These are phyloP conservation scores for Macrolepiota dolichaula DNA, from an alignment of 768 basidiomycete genomes.

Conservation along the genomic window DNA sequence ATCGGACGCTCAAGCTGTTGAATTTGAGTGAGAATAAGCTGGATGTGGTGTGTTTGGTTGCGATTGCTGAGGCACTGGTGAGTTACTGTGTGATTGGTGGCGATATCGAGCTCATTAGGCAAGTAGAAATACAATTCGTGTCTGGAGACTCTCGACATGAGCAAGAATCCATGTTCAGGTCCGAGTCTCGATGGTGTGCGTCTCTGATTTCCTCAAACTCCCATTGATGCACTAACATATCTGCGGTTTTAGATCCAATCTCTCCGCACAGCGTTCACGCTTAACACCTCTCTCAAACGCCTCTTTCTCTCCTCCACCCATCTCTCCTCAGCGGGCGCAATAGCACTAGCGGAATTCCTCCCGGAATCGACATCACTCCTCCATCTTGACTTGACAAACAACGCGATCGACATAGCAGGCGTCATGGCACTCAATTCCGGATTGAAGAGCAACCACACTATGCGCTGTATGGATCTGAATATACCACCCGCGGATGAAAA, in stretches of 20 bases:
- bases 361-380: slow-evolving; percentile 85
- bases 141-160: slow-evolving; percentile 91
- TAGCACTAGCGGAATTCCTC: slow-evolving; percentile 93
- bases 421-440: slow-evolving; percentile 90
- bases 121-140: slow-evolving; percentile 46
- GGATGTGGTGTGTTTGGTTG: slow-evolving; percentile 74
- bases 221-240: background rate
- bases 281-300: slow-evolving; percentile 88
- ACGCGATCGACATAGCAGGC: slow-evolving; percentile 82
- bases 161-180: slow-evolving; percentile 90
- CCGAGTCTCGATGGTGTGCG: slow-evolving; percentile 88
- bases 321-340: slow-evolving; percentile 82
- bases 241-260: slow-evolving; percentile 61
- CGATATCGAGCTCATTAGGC: background rate
- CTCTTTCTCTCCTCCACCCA: slow-evolving; percentile 85
- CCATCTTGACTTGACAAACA: slow-evolving; percentile 88
- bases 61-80: slow-evolving; percentile 87
- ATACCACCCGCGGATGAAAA: slow-evolving; percentile 84
- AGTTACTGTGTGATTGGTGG: slow-evolving; percentile 20
- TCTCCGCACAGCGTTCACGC: slow-evolving; percentile 87
- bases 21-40: slow-evolving; percentile 95
- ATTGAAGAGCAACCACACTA: slow-evolving; percentile 76
- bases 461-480: slow-evolving; percentile 91
- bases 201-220: slow-evolving; percentile 10
- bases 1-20: slow-evolving; percentile 89